Percentiles rank a stretch among this genome's conserved stretches.
Evolutionary conservation across 345 rosid genomes (phyloP).

Genomic region (Boechera divaricarpa): DNA sequence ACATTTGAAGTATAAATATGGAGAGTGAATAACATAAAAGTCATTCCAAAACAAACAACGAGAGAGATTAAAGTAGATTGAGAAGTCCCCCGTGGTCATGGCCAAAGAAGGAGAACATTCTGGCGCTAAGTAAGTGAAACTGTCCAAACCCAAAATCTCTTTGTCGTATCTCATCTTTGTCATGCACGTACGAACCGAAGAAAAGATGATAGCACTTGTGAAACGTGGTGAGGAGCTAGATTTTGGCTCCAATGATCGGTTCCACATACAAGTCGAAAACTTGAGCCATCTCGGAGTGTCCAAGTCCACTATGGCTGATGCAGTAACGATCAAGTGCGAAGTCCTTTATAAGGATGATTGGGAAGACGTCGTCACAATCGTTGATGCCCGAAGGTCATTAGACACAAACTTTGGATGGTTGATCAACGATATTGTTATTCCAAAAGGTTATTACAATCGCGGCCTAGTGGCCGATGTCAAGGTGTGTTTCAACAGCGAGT

Average conservation of each 20-base stretch:
- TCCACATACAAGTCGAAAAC: neutral
- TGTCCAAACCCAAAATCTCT: neutral
- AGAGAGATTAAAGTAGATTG: neutral
- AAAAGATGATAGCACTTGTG: neutral
- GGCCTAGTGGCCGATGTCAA: neutral
- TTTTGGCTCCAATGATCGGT: neutral
- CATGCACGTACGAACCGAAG: neutral
- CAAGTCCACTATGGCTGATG: neutral
- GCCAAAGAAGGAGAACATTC: neutral
- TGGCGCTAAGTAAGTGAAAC: neutral
- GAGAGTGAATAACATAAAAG: neutral
- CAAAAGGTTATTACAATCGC: neutral
- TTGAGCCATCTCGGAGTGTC: neutral
- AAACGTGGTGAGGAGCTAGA: neutral
- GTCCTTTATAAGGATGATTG: neutral
- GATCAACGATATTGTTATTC: neutral
- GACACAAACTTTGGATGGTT: neutral
- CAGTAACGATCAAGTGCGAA: neutral
- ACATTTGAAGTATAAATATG: neutral
- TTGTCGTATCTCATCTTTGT: neutral
- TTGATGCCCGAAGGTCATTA: neutral
- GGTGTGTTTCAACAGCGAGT: neutral
- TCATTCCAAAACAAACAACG: neutral
- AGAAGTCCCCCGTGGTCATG: neutral
- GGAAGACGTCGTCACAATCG: neutral